Conservation (phyloP, 257 asterid species). For the Linaria vulgaris region DNA sequence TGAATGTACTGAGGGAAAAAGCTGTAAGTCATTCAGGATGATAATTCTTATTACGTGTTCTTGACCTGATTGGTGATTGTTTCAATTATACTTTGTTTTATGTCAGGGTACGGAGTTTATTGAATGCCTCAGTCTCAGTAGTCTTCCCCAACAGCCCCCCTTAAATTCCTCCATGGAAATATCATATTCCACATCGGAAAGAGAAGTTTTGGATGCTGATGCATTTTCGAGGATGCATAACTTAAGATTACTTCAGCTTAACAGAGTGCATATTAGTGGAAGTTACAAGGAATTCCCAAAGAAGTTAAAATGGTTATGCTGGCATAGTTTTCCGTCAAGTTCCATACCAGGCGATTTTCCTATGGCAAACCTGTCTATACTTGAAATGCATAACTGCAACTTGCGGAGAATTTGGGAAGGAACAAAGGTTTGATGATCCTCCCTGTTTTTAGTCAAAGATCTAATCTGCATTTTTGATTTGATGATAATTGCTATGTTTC, state of each 20-base stretch:
- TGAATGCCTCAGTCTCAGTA: constrained; percentile 14
- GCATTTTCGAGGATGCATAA: constrained; percentile 2
- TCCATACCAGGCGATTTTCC: neutral
- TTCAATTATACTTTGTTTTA: neutral
- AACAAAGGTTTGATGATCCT: neutral
- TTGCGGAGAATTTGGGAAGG: neutral
- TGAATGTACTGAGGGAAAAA: constrained; percentile 5
- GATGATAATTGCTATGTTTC: neutral
- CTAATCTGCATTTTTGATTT: neutral
- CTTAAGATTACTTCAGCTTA: too few species aligned
- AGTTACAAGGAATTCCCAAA: too few species aligned
- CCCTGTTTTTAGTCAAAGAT: neutral
- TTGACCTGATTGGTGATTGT: neutral
- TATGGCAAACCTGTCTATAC: neutral
- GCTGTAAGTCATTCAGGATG: constrained; percentile 9
- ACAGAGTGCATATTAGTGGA: too few species aligned
- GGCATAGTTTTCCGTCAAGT: neutral
- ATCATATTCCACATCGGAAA: neutral
- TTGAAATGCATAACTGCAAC: constrained; percentile 11
- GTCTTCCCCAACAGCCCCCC: neutral
- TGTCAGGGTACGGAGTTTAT: constrained; percentile 25
- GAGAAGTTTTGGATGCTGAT: neutral
- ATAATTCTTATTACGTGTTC: neutral
- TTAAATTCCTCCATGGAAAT: neutral
- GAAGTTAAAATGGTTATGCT: too few species aligned